A percentile compares a stretch with the other conserved stretches of the same genome.
Evolutionary conservation across 495 filamentous ascomycete genomes (phyloP).

Genomic region (Pyrenopolyporus hunteri): DNA sequence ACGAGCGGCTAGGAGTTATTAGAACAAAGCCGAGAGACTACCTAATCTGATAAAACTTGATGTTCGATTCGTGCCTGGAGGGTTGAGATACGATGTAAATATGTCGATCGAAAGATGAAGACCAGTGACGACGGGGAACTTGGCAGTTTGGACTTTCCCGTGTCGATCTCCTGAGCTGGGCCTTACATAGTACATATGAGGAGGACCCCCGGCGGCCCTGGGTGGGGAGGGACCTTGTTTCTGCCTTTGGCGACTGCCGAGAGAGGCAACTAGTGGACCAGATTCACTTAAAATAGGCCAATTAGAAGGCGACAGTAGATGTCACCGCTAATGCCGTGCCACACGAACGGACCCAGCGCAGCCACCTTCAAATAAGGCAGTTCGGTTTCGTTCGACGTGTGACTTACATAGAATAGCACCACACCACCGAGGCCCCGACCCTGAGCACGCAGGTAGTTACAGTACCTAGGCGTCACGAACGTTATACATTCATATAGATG

Average conservation of each 20-base stretch:
- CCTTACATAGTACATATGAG: neutral
- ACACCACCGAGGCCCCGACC: too few species aligned
- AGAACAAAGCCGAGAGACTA: neutral
- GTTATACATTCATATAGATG: too few species aligned
- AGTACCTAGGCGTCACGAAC: too few species aligned
- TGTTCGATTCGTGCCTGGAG: neutral
- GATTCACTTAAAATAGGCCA: neutral
- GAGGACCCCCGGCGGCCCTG: neutral
- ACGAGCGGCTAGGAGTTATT: neutral
- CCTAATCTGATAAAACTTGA: neutral
- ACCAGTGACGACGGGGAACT: neutral
- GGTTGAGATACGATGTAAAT: neutral
- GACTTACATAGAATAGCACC: too few species aligned
- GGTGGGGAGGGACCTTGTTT: neutral
- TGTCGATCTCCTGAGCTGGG: neutral
- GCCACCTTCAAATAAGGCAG: slow-evolving; percentile 4
- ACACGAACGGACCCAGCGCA: neutral
- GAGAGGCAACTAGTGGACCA: neutral
- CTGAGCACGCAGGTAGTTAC: too few species aligned
- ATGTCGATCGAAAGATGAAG: neutral
- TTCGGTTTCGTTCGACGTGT: too few species aligned
- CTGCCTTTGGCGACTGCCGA: neutral
- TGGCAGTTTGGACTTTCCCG: neutral
- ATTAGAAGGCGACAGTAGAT: neutral
- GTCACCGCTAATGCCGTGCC: neutral